Evolutionary conservation across 306 rosid genomes (phyloP), one percentile per base, ranked within the genome.

Genomic region (Quercus bicolor): DNA sequence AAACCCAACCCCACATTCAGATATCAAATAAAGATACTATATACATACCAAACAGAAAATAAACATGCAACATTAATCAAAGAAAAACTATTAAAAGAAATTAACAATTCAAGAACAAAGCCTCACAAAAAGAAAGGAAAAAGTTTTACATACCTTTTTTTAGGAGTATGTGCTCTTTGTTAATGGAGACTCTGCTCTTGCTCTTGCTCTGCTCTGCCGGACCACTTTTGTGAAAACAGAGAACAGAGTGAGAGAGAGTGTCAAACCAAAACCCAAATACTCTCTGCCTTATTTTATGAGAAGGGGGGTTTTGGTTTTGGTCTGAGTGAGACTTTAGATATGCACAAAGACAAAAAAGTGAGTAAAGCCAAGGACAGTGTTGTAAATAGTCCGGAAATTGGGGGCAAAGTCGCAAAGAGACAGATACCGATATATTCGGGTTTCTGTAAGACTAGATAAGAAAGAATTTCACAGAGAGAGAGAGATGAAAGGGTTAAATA

Each of bases 211-310:
- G 53, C 53, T 0, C 53, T 70, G 74, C 6, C 14, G 34, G 3
- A 71, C 57, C 75, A 56, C 56, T 15, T 66, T 34, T 28, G 54
- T 40, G 71, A 77, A 73, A 62, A 13, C 26, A 74, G 81, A 76
- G 72, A 40, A 40, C 12, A 40, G 45, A 40, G 45, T 1, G 43
- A 37, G 60, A 55, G 11, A 0, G 20, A 66, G 29, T 40, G 72
- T 9, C 26, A 57, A 45, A 48, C 24, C 23, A 57, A 20, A 48
- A 80, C 4, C 45, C 45, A 59, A 20, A 11, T 2, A 60, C 20
- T 2, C 53, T 10, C 53, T 48, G 16, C 16, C 3, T 3, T 48
- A 1, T 48, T 26, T n/a, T 23, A 8, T 1, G 51, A 34, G 11
- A 11, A 43, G 26, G 12, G 52, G 24, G 72, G 26, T 34, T 45